A percentile compares a stretch with the other conserved stretches of the same genome.
phyloP scores from a whole-genome alignment of 2,329 filamentous ascomycete genomes.

The Exophiala oligosperma region DNA sequence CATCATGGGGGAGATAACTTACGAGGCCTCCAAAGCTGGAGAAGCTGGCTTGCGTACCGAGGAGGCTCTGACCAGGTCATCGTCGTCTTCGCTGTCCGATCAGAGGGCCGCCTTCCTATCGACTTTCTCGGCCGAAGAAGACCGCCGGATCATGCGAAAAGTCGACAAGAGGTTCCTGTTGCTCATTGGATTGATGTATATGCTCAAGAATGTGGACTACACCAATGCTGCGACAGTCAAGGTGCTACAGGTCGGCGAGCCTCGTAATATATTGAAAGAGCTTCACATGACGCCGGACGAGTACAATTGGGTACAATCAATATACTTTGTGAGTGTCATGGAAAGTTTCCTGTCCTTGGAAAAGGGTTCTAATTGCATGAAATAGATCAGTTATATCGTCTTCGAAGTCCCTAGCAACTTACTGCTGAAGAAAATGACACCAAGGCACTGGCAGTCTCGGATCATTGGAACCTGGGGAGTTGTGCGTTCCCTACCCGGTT shows the following conservation, averaged over 20 bases:
- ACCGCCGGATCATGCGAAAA: slow-evolving; percentile 42
- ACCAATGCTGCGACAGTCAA: slow-evolving; percentile 44
- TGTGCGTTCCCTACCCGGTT: slow-evolving; percentile 1
- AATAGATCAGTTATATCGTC: slow-evolving; percentile 39
- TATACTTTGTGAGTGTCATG: slow-evolving; percentile 38
- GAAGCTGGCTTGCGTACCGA: too few species aligned
- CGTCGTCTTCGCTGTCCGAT: neutral
- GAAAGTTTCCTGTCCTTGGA: neutral
- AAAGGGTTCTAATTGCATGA: slow-evolving; percentile 17
- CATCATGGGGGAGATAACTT: too few species aligned
- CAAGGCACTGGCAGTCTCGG: slow-evolving; percentile 38
- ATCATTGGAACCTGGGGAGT: slow-evolving; percentile 42
- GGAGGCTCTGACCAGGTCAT: too few species aligned
- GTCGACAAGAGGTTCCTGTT: slow-evolving; percentile 68
- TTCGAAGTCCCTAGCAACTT: slow-evolving; percentile 45
- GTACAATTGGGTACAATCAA: slow-evolving; percentile 44
- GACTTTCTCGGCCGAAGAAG: slow-evolving; percentile 42
- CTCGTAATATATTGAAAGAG: slow-evolving; percentile 40
- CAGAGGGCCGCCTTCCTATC: slow-evolving; percentile 36
- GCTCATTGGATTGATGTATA: slow-evolving; percentile 63
- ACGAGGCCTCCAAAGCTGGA: too few species aligned
- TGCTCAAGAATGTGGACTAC: slow-evolving; percentile 53
- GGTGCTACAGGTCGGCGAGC: slow-evolving; percentile 44
- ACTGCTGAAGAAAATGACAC: slow-evolving; percentile 39
- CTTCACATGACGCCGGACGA: slow-evolving; percentile 43